Conservation (phyloP, 768 basidiomycete species). For the Lactarius pseudohatsudake region DNA sequence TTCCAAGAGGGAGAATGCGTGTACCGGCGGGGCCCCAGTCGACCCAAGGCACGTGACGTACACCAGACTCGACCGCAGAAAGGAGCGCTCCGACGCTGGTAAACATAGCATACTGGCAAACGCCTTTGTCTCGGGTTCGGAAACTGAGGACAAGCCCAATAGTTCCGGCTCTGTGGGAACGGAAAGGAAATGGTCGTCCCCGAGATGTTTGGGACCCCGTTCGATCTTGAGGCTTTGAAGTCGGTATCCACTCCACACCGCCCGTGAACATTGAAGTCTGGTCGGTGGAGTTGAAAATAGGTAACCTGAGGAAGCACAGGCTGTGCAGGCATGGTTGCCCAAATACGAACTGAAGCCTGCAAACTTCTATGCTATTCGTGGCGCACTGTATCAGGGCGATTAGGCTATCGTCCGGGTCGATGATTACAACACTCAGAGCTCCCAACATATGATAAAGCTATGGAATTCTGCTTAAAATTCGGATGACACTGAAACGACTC, state of each 20-base stretch:
- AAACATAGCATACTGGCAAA: not conserved
- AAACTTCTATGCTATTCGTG: conserved; percentile 10
- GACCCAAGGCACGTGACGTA: not conserved
- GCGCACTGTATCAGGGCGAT: conserved; percentile 10
- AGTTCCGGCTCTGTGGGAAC: conserved; percentile 13
- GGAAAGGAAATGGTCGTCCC: conserved; percentile 14
- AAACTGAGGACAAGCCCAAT: not conserved
- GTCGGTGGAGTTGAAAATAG: not conserved
- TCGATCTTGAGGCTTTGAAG: not conserved
- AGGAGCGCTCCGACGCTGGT: conserved; percentile 8
- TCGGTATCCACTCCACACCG: conserved; percentile 16
- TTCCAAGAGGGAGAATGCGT: not conserved
- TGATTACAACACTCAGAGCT: conserved; percentile 3
- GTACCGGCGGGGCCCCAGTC: conserved; percentile 22
- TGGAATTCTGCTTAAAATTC: not conserved
- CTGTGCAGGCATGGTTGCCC: not conserved
- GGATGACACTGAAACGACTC: not conserved
- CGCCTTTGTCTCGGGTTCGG: not conserved
- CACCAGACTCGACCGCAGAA: not conserved
- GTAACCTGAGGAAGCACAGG: conserved; percentile 11
- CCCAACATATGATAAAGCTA: conserved; percentile 1
- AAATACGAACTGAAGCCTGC: conserved; percentile 8
- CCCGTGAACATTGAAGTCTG: not conserved
- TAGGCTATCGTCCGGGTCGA: conserved; percentile 6
- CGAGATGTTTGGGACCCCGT: not conserved